phyloP scores from a whole-genome alignment of 2,329 filamentous ascomycete species.

The Coniochaeta pulveracea region DNA sequence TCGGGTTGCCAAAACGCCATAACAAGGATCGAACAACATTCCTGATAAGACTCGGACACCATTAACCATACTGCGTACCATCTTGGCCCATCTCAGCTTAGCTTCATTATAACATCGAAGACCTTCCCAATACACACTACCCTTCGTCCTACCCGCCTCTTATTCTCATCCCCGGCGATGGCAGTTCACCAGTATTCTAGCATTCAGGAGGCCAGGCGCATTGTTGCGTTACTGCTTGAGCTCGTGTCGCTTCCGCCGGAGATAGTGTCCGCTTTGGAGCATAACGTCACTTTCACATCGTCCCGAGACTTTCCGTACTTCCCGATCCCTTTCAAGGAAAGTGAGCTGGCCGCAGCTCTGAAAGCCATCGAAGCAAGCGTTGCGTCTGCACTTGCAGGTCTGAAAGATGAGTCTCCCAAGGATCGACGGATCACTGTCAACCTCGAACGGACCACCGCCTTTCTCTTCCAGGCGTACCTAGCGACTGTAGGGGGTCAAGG shows the following conservation, averaged over 20 bases:
- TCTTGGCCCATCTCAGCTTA: too few species aligned
- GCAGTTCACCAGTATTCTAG: background rate
- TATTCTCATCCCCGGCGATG: too few species aligned
- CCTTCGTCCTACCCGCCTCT: background rate
- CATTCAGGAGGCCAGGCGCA: constrained; percentile 1
- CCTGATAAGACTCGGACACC: too few species aligned
- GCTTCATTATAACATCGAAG: too few species aligned
- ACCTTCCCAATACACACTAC: background rate
- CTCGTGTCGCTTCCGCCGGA: background rate
- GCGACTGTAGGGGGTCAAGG: constrained; percentile 41
- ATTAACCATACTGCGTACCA: too few species aligned
- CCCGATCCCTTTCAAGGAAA: constrained; percentile 27
- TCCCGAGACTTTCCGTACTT: constrained; percentile 21
- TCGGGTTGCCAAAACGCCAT: too few species aligned
- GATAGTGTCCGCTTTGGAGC: background rate
- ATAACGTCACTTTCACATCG: constrained; percentile 19
- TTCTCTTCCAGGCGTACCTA: constrained; percentile 48
- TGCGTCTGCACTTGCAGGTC: constrained; percentile 44
- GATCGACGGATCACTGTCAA: constrained; percentile 34
- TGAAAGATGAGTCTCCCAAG: constrained; percentile 29
- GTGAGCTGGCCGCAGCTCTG: constrained; percentile 30
- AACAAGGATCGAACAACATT: too few species aligned
- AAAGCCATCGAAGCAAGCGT: constrained; percentile 49
- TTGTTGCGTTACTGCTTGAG: background rate
- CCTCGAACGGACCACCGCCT: constrained; percentile 40